Percentiles rank a stretch among this genome's conserved stretches.
phyloP scores from a whole-genome alignment of 768 basidiomycete species.

The Suillus subalutaceus region DNA sequence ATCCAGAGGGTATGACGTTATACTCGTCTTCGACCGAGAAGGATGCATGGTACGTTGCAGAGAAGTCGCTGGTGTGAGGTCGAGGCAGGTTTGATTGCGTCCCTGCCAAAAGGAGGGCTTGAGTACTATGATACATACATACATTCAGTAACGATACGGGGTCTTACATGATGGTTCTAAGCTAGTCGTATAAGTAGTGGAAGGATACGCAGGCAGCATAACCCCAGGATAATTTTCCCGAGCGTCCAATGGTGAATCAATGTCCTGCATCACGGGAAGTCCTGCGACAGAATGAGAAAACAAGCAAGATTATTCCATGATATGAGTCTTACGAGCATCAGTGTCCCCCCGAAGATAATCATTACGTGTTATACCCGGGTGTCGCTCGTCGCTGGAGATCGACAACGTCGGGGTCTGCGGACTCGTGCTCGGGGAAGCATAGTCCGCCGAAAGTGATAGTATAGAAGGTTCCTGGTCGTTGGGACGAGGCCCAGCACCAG shows the following conservation, averaged over 20 bases:
- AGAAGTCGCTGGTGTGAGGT: constrained; percentile 32
- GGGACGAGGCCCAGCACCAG: constrained; percentile 64
- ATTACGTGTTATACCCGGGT: constrained; percentile 31
- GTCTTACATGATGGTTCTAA: constrained; percentile 72
- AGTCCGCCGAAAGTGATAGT: constrained; percentile 49
- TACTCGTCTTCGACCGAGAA: constrained; percentile 20
- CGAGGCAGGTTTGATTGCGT: constrained; percentile 30
- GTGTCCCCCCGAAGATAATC: constrained; percentile 21
- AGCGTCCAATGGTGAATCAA: constrained; percentile 33
- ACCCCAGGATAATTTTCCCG: constrained; percentile 33
- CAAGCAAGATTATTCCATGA: background rate
- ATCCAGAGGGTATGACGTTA: constrained; percentile 26
- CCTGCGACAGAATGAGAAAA: constrained; percentile 21
- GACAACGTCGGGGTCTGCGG: constrained; percentile 53
- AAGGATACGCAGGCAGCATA: constrained; percentile 31
- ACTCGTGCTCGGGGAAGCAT: constrained; percentile 41
- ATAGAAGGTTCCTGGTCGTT: constrained; percentile 59
- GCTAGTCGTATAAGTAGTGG: constrained; percentile 49
- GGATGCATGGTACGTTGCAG: constrained; percentile 20
- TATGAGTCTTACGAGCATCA: constrained; percentile 29
- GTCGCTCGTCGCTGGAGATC: constrained; percentile 42
- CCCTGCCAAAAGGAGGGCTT: constrained; percentile 62
- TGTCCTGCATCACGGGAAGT: constrained; percentile 33
- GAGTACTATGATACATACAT: constrained; percentile 69
- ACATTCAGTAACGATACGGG: constrained; percentile 70